Conservation (phyloP, 2,329 filamentous ascomycete genomes). For the Aspergillus fumigatiaffinis region DNA sequence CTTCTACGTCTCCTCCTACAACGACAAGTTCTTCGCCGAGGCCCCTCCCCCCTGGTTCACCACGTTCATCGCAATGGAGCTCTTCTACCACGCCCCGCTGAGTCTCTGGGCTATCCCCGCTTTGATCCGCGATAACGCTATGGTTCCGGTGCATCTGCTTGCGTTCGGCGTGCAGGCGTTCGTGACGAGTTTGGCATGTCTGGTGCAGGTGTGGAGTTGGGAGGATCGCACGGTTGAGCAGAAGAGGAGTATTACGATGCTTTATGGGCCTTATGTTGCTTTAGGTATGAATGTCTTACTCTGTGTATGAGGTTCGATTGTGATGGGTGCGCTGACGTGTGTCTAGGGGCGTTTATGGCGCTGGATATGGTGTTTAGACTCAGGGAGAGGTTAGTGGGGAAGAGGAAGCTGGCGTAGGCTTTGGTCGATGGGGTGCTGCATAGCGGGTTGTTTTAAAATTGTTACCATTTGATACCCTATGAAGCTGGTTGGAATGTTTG, state of each 20-base stretch:
- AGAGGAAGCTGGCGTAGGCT: constrained; percentile 27
- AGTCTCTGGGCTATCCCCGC: constrained; percentile 58
- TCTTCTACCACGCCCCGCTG: constrained; percentile 58
- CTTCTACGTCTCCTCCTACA: constrained; percentile 59
- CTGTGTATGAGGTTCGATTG: neutral
- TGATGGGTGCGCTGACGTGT: neutral
- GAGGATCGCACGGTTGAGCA: constrained; percentile 40
- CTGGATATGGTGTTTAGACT: constrained; percentile 38
- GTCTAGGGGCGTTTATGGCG: constrained; percentile 34
- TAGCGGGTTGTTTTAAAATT: no score
- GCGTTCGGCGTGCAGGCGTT: constrained; percentile 57
- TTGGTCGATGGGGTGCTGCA: no score
- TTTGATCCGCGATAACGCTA: constrained; percentile 51
- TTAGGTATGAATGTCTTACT: constrained; percentile 43
- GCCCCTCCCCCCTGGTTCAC: constrained; percentile 55
- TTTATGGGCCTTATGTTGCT: constrained; percentile 57
- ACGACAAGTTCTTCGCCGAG: constrained; percentile 60
- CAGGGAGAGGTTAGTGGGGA: constrained; percentile 21
- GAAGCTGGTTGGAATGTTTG: no score
- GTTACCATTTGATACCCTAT: no score
- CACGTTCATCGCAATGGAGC: constrained; percentile 55
- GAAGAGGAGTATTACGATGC: constrained; percentile 47
- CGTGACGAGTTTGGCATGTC: constrained; percentile 60
- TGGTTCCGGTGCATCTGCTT: constrained; percentile 57
- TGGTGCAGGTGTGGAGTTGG: constrained; percentile 60